A percentile compares a stretch with the other conserved stretches of the same genome.
Conservation (phyloP, 805 yeast genomes). For the Candida berthetii region DNA sequence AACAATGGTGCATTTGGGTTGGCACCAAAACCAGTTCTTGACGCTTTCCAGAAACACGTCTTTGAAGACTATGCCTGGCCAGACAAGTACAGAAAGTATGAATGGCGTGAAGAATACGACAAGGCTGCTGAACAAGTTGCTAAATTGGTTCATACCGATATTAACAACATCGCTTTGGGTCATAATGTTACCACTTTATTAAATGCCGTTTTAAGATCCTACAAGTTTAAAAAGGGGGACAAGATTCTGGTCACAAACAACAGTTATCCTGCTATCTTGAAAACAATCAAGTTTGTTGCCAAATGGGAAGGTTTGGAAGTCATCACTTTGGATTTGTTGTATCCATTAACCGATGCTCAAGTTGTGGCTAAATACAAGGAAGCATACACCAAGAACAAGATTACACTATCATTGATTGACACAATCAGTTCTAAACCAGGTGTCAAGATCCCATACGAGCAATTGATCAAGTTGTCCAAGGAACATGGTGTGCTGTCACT, state of each 20-base stretch:
- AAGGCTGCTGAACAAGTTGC: conserved; percentile 30
- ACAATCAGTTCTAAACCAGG: conserved; percentile 64
- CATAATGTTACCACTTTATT: conserved; percentile 52
- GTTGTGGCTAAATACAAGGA: conserved; percentile 27
- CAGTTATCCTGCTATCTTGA: conserved; percentile 6
- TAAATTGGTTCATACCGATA: conserved; percentile 37
- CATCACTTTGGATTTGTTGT: conserved; percentile 31
- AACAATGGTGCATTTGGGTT: conserved; percentile 62
- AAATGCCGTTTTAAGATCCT: conserved; percentile 46
- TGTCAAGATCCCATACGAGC: conserved; percentile 47
- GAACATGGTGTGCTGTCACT: conserved; percentile 43
- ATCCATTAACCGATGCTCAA: conserved; percentile 39
- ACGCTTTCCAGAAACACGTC: conserved; percentile 23
- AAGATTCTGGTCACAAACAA: conserved; percentile 27
- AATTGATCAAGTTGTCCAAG: conserved; percentile 37
- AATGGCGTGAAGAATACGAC: conserved; percentile 21
- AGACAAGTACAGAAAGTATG: conserved; percentile 33
- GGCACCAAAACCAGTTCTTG: conserved; percentile 39
- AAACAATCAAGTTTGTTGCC: conserved; percentile 15
- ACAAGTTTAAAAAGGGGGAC: conserved; percentile 39
- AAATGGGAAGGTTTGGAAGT: conserved; percentile 24
- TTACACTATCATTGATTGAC: conserved; percentile 45
- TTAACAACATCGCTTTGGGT: conserved; percentile 40
- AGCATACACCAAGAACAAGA: conserved; percentile 18
- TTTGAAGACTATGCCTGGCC: conserved; percentile 30